phyloP scores from a whole-genome alignment of 1,284 basidiomycete genomes.

The Trametes polyzona region DNA sequence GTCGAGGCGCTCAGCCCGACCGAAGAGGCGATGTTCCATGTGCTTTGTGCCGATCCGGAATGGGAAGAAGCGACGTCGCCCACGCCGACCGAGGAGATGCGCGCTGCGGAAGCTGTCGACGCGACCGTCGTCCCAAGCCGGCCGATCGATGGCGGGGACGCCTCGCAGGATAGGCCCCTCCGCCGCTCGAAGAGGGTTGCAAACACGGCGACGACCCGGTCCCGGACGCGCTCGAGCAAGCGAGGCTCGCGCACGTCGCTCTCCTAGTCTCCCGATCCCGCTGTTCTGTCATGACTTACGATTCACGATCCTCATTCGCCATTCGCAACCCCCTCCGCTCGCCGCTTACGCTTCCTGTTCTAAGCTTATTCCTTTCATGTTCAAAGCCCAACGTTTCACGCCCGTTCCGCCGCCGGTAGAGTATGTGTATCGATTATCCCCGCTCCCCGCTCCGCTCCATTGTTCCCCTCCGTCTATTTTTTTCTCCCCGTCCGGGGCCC shows the following conservation, averaged over 20 bases:
- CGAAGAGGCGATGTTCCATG: constrained; percentile 70
- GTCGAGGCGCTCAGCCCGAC: constrained; percentile 62
- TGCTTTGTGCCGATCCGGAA: constrained; percentile 60
- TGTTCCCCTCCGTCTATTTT: constrained; percentile 6
- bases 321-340: constrained; percentile 21
- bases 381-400: constrained; percentile 12
- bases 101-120: background rate
- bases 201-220: constrained; percentile 52
- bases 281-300: too few relatives aligned
- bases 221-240: constrained; percentile 42
- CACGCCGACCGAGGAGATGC: constrained; percentile 12
- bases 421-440: constrained; percentile 28
- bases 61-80: constrained; percentile 46
- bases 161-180: constrained; percentile 39
- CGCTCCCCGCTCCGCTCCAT: constrained; percentile 21
- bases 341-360: constrained; percentile 14
- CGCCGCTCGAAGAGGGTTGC: constrained; percentile 72
- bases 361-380: constrained; percentile 36
- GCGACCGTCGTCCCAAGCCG: constrained; percentile 1
- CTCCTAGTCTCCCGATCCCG: constrained; percentile 30
- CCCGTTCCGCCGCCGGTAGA: constrained; percentile 25
- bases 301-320: background rate
- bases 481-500: constrained; percentile 4
- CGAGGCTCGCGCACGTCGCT: constrained; percentile 38
- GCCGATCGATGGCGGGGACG: constrained; percentile 4